Base-by-base conservation (phyloP, 1,139 yeast genomes). In the Hyphopichia khmerensis region DNA sequence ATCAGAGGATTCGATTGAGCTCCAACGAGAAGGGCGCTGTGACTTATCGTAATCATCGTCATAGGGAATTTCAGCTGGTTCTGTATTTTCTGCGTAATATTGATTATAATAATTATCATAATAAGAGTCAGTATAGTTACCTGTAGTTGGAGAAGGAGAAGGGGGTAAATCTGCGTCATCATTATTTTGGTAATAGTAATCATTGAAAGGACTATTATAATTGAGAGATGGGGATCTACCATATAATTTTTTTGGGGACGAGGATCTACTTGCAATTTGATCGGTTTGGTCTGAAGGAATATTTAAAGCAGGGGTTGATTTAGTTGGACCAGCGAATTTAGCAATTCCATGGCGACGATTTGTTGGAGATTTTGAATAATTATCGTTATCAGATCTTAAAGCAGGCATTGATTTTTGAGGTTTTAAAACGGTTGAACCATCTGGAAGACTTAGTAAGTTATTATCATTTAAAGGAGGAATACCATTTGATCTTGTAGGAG, bases 221-320 rank as follows among this genome's bases (percentile, higher is more conserved):
- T 44, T 17, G 16, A 45, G 33, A n/a, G 59, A 46, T 2, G 61
- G 56, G 6, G 60, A 52, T 14, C 51, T 40, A 11, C 48, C 47
- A 33, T 45, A 47, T 3, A 40, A 6, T 44, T 60, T 62, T 29
- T 51, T 58, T 0, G 73, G 72, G 4, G 73, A 66, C 0, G 71
- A 67, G 0, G 72, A 64, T 31, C 67, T 46, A 43, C 66, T 60
- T 5, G 18, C 16, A 30, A 14, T 4, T 16, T 16, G 21, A 32
- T 32, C 14, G 5, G 15, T 11, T 11, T 17, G 21, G 3, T 33
- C 29, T 15, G 24, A 36, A 26, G 39, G 44, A n/a, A 33, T 38
- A 24, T 42, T 40, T 31, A 36, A 32, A 11, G 40, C 35, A 4
- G 43, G 39, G 11, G 38, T 32, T 9, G 23, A 10, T 3, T 35